Conservation (phyloP, 1,284 basidiomycete species). For the Tilletia walkeri region DNA sequence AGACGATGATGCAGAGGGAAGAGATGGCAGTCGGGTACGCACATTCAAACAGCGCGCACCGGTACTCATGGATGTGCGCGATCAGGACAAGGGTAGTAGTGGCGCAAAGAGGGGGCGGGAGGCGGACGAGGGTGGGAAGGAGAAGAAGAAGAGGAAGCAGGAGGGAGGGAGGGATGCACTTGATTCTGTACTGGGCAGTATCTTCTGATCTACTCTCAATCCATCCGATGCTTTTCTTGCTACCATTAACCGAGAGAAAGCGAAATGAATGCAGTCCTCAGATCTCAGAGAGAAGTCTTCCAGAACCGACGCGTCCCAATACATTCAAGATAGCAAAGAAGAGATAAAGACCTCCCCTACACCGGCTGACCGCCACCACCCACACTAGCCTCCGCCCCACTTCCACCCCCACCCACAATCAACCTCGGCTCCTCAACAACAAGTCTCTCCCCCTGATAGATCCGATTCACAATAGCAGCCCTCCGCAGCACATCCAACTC, state of each 20-base stretch:
- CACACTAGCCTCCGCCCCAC: conserved; percentile 34
- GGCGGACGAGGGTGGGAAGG: not conserved
- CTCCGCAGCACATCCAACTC: conserved; percentile 38
- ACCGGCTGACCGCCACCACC: conserved; percentile 36
- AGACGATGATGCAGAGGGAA: conserved; percentile 21
- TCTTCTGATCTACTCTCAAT: conserved; percentile 14
- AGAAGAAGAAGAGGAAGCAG: conserved; percentile 4
- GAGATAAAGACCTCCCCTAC: not conserved
- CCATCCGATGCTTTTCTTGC: not conserved
- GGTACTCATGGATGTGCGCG: conserved; percentile 46
- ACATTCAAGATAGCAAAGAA: too few species aligned
- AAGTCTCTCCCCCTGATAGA: conserved; percentile 53
- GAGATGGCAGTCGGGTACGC: conserved; percentile 15
- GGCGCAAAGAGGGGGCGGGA: not conserved
- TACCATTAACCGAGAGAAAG: too few species aligned
- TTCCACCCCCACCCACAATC: conserved; percentile 43
- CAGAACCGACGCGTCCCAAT: too few species aligned
- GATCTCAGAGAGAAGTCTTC: too few species aligned
- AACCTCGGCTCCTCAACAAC: conserved; percentile 50
- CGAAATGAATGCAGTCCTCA: too few species aligned
- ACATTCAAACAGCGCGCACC: conserved; percentile 49
- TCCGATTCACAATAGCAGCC: conserved; percentile 49
- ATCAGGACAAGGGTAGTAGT: conserved; percentile 27
- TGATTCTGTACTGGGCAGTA: conserved; percentile 17
- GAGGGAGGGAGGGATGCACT: conserved; percentile 8